These are phyloP conservation scores for Aaosphaeria pasadenensis DNA, from an alignment of 2,329 filamentous ascomycete species.

Conservation along the genomic window DNA sequence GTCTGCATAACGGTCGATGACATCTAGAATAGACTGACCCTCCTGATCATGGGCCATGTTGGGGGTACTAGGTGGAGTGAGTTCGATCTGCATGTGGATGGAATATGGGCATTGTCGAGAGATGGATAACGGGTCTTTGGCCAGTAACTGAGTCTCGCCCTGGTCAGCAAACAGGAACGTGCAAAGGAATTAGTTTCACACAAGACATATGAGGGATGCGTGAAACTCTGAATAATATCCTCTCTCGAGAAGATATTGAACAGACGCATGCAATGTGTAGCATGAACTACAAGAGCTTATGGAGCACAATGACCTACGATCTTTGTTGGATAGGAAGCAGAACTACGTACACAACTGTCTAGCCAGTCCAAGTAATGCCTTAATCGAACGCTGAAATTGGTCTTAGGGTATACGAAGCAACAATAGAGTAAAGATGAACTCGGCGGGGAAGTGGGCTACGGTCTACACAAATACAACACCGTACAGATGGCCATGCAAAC, in stretches of 20 bases:
- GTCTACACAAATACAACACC: conserved; percentile 5
- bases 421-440: conserved; percentile 1
- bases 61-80: background rate
- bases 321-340: no score
- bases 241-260: no score
- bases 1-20: conserved; percentile 13
- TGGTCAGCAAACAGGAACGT: background rate
- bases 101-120: background rate
- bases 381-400: background rate
- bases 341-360: background rate
- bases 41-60: background rate
- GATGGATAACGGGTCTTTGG: background rate
- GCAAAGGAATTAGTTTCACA: background rate
- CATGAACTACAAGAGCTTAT: no score
- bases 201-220: background rate
- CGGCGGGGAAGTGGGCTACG: background rate
- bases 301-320: no score
- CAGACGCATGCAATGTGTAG: no score
- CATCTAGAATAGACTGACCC: conserved; percentile 4
- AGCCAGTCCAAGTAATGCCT: background rate
- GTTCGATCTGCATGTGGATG: background rate
- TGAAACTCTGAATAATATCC: no score
- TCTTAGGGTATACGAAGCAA: background rate
- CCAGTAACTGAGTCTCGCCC: background rate
- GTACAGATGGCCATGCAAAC: background rate